Evolutionary conservation across 1,284 basidiomycete genomes (phyloP).

Genomic region (Vanrija sp.): DNA sequence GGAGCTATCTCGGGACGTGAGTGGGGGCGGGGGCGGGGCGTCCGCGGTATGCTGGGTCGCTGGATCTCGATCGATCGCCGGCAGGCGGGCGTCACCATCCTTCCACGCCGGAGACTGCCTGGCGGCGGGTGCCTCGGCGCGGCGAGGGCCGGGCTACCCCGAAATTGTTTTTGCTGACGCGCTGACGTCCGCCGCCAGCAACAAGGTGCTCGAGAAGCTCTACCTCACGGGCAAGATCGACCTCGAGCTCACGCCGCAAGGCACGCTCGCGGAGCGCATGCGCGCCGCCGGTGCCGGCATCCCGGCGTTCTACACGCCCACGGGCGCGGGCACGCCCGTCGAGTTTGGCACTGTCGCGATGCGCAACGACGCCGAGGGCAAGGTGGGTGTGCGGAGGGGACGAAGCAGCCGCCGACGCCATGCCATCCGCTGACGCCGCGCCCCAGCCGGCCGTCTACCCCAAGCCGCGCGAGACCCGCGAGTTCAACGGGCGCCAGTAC

Average conservation of each 20-base stretch:
- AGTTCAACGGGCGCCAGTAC: slow-evolving; percentile 76
- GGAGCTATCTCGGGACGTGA: slow-evolving; percentile 71
- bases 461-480: slow-evolving; percentile 75
- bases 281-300: slow-evolving; percentile 77
- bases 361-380: slow-evolving; percentile 64
- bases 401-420: too few relatives aligned
- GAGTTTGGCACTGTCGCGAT: slow-evolving; percentile 12
- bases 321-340: slow-evolving; percentile 59
- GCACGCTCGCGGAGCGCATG: slow-evolving; percentile 82
- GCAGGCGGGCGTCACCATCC: too few relatives aligned
- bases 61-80: too few relatives aligned
- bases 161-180: too few relatives aligned
- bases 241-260: slow-evolving; percentile 86
- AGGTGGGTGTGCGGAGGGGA: slow-evolving; percentile 61
- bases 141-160: too few relatives aligned
- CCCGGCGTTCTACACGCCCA: slow-evolving; percentile 93
- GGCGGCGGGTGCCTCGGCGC: too few relatives aligned
- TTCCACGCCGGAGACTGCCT: too few relatives aligned
- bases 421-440: slow-evolving; percentile 51
- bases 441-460: slow-evolving; percentile 56
- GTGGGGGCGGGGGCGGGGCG: background rate
- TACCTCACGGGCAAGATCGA: slow-evolving; percentile 82
- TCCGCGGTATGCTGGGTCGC: too few relatives aligned
- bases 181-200: slow-evolving; percentile 12
- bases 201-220: slow-evolving; percentile 54